phyloP scores from a whole-genome alignment of 148 eudicot genomes.

The Rhododendron ovatum region DNA sequence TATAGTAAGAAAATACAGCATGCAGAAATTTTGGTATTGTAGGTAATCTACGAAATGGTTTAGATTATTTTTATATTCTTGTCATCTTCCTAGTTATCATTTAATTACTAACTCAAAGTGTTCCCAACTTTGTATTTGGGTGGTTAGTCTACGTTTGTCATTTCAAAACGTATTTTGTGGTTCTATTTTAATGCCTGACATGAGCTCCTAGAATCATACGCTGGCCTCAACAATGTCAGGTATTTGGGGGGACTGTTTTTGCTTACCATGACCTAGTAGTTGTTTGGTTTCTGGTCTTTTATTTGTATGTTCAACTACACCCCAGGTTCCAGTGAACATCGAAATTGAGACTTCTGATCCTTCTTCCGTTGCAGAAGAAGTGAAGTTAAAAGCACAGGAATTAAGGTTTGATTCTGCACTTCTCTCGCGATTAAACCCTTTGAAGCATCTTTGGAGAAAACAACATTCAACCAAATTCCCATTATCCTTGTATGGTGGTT shows the following conservation, averaged over 20 bases:
- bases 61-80: background rate
- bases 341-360: slow-evolving; percentile 37
- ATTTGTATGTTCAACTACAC: slow-evolving; percentile 2
- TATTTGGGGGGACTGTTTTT: background rate
- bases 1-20: background rate
- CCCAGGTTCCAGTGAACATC: slow-evolving; percentile 58
- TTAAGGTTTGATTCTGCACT: slow-evolving; percentile 44
- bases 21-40: background rate
- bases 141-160: background rate
- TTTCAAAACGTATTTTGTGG: background rate
- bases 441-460: background rate
- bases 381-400: slow-evolving; percentile 54
- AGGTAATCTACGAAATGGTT: background rate
- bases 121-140: background rate
- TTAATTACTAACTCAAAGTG: background rate
- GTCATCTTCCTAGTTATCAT: background rate
- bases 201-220: background rate
- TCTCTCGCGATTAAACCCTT: background rate
- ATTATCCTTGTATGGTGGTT: background rate
- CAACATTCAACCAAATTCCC: background rate
- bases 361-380: slow-evolving; percentile 44
- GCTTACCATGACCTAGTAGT: background rate
- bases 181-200: background rate
- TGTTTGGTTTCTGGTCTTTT: slow-evolving; percentile 2
- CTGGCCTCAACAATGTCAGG: background rate